Evolutionary conservation across 2,329 filamentous ascomycete species (phyloP).

Genomic region (Neoscytalidium dimidiatum): DNA sequence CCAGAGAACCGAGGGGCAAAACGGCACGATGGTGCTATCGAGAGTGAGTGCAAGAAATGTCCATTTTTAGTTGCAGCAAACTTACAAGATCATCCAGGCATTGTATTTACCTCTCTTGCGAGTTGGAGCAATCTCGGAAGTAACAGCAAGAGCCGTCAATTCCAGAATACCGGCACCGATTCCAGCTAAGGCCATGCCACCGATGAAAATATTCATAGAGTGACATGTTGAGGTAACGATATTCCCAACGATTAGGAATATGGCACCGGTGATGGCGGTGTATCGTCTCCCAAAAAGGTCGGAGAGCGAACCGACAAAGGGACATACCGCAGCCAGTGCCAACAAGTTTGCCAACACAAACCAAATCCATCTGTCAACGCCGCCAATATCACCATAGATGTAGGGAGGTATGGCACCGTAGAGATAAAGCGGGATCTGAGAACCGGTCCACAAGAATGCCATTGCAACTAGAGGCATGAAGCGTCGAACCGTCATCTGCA

Average conservation of each 20-base stretch:
- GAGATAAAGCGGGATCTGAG: slow-evolving; percentile 55
- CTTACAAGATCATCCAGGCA: slow-evolving; percentile 16
- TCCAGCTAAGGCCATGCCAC: slow-evolving; percentile 37
- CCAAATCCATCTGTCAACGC: slow-evolving; percentile 57
- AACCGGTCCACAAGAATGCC: slow-evolving; percentile 60
- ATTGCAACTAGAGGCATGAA: slow-evolving; percentile 56
- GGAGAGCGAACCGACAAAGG: slow-evolving; percentile 38
- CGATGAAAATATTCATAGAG: slow-evolving; percentile 35
- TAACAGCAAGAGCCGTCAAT: slow-evolving; percentile 35
- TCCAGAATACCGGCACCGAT: slow-evolving; percentile 37
- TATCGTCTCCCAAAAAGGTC: slow-evolving; percentile 39
- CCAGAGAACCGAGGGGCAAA: slow-evolving; percentile 35
- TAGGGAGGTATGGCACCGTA: slow-evolving; percentile 38
- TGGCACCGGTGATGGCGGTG: slow-evolving; percentile 34
- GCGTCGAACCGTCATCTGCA: slow-evolving; percentile 13
- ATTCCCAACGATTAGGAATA: slow-evolving; percentile 25
- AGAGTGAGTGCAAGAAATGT: not conserved
- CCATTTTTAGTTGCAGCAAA: not conserved
- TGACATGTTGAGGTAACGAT: slow-evolving; percentile 28
- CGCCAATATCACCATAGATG: slow-evolving; percentile 60
- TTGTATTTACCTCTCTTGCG: slow-evolving; percentile 17
- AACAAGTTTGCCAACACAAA: slow-evolving; percentile 48
- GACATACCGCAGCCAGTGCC: slow-evolving; percentile 34
- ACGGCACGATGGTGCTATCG: slow-evolving; percentile 33
- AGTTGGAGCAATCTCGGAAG: slow-evolving; percentile 15